Percentiles rank a stretch among this genome's conserved stretches.
These are phyloP conservation scores for Eucalyptus fibrosa DNA, from an alignment of 345 rosid genomes.

Conservation along the genomic window DNA sequence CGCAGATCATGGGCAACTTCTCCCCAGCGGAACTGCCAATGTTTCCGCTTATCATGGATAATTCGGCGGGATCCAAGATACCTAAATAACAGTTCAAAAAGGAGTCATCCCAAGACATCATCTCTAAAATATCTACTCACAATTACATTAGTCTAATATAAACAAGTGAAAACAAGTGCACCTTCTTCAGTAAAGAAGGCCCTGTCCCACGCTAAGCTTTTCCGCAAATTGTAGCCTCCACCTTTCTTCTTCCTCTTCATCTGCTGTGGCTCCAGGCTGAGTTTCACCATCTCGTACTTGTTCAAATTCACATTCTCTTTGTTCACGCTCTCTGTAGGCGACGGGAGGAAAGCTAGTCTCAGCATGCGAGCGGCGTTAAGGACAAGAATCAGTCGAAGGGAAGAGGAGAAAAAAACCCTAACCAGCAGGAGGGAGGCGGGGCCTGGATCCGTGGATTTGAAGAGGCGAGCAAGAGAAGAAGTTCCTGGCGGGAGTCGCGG, in stretches of 20 bases:
- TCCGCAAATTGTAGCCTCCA: slow-evolving; percentile 67
- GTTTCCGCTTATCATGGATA: slow-evolving; percentile 57
- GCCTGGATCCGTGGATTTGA: slow-evolving; percentile 20
- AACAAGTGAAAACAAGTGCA: not conserved
- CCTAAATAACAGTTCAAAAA: slow-evolving; percentile 13
- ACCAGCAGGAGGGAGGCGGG: slow-evolving; percentile 20
- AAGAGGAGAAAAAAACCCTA: not conserved
- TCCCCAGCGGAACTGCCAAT: slow-evolving; percentile 21
- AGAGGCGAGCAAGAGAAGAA: slow-evolving; percentile 62
- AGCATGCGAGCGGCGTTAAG: not conserved
- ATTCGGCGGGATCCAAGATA: slow-evolving; percentile 53
- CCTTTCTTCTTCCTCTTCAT: slow-evolving; percentile 90
- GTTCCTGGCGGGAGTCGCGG: not conserved
- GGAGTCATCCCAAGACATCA: not conserved
- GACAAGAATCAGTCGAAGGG: not conserved
- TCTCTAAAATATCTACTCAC: not conserved
- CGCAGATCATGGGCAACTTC: slow-evolving; percentile 38
- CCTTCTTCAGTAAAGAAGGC: slow-evolving; percentile 96
- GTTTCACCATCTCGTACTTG: slow-evolving; percentile 37
- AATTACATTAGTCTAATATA: not conserved
- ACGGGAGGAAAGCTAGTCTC: not conserved
- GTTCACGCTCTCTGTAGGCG: not conserved
- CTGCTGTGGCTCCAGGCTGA: slow-evolving; percentile 52
- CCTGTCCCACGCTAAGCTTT: slow-evolving; percentile 87
- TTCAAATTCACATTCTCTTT: slow-evolving; percentile 36